phyloP scores from a whole-genome alignment of 805 yeast genomes.

The Scheffersomyces spartinae region DNA sequence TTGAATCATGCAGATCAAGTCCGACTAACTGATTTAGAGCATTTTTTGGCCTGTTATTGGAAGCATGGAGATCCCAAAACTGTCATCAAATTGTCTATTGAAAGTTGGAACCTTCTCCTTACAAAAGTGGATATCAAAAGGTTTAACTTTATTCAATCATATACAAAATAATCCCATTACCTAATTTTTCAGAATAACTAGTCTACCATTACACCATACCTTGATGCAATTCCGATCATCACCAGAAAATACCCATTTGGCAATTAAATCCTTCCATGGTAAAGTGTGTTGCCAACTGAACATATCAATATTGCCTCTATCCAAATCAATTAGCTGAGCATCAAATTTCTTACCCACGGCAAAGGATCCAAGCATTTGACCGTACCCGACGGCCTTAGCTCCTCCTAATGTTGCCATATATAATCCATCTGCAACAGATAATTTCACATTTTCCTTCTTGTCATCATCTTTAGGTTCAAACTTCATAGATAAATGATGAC shows the following conservation, averaged over 20 bases:
- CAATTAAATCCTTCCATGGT: slow-evolving; percentile 37
- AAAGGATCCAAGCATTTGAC: slow-evolving; percentile 54
- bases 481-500: slow-evolving; percentile 59
- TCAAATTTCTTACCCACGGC: slow-evolving; percentile 74
- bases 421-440: slow-evolving; percentile 60
- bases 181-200: slow-evolving; percentile 37
- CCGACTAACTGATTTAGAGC: too few relatives aligned
- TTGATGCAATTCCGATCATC: slow-evolving; percentile 79
- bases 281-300: slow-evolving; percentile 64
- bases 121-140: too few relatives aligned
- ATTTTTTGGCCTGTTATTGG: too few relatives aligned
- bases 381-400: slow-evolving; percentile 60
- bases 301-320: slow-evolving; percentile 45
- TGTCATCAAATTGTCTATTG: too few relatives aligned
- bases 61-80: too few relatives aligned
- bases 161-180: too few relatives aligned
- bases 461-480: slow-evolving; percentile 21
- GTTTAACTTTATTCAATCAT: too few relatives aligned
- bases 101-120: too few relatives aligned
- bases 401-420: slow-evolving; percentile 87
- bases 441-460: slow-evolving; percentile 30
- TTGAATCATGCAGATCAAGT: too few relatives aligned
- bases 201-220: slow-evolving; percentile 77
- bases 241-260: slow-evolving; percentile 89
- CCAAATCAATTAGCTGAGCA: slow-evolving; percentile 63